phyloP scores from a whole-genome alignment of 139 green algal genomes.

The Coelastrella sp. region DNA sequence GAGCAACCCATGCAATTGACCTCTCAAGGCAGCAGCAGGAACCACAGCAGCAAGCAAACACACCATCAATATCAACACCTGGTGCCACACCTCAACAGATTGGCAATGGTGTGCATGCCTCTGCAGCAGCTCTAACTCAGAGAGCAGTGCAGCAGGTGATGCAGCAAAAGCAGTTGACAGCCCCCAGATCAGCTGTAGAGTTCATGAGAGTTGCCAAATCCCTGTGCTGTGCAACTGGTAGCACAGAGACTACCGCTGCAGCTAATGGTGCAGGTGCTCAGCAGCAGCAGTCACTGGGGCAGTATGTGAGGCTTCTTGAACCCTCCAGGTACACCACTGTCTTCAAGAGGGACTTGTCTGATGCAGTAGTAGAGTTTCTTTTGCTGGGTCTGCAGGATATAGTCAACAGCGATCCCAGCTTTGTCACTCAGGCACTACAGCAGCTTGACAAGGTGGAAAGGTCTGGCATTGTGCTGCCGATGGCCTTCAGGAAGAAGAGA shows the following conservation, averaged over 20 bases:
- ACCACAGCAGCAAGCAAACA: not conserved
- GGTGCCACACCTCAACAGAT: not conserved
- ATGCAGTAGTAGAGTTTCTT: not conserved
- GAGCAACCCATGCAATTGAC: not conserved
- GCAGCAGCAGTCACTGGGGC: not conserved
- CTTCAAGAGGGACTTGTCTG: slow-evolving; percentile 3
- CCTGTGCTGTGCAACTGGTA: not conserved
- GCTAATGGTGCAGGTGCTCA: not conserved
- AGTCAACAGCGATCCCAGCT: not conserved
- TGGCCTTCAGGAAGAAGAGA: not conserved
- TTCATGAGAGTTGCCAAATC: not conserved
- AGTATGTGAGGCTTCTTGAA: slow-evolving; percentile 18
- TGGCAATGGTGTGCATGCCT: not conserved
- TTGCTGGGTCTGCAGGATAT: not conserved
- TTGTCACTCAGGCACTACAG: not conserved
- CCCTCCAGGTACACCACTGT: slow-evolving; percentile 4
- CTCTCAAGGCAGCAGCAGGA: not conserved
- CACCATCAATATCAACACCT: not conserved
- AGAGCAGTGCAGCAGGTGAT: not conserved
- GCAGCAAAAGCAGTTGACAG: not conserved
- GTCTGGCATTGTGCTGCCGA: slow-evolving; percentile 22
- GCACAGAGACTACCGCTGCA: not conserved
- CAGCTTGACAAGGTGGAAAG: not conserved
- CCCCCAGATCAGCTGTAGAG: not conserved
- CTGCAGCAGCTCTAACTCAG: not conserved